Percentiles rank a stretch among this genome's conserved stretches.
These are phyloP conservation scores for Roridomyces roridus DNA, from an alignment of 768 basidiomycete genomes.

Conservation along the genomic window DNA sequence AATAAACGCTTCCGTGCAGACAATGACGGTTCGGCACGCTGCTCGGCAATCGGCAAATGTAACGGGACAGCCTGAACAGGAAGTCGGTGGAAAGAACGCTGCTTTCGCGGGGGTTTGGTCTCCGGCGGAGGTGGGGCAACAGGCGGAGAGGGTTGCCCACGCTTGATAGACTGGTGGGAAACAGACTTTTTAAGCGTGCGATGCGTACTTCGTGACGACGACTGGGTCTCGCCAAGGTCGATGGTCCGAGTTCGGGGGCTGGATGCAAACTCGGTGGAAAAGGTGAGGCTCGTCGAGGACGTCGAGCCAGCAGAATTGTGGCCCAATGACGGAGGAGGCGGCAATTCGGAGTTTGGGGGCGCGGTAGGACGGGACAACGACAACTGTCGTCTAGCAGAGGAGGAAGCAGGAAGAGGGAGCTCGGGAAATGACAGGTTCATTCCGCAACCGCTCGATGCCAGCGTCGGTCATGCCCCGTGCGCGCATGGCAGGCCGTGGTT, in stretches of 20 bases:
- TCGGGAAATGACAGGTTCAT: constrained; percentile 18
- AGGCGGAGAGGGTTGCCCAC: constrained; percentile 35
- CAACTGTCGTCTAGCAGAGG: constrained; percentile 47
- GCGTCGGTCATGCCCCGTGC: constrained; percentile 57
- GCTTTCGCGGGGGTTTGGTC: constrained; percentile 52
- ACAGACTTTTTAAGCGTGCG: constrained; percentile 57
- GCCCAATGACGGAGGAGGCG: constrained; percentile 44
- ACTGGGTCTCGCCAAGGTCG: constrained; percentile 2
- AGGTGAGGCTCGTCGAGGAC: constrained; percentile 49
- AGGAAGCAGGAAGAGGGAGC: constrained; percentile 17
- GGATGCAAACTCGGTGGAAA: constrained; percentile 34
- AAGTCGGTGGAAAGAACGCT: constrained; percentile 67
- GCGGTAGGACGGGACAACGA: constrained; percentile 54
- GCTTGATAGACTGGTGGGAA: constrained; percentile 63
- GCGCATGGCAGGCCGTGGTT: constrained; percentile 47
- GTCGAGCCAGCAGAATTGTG: constrained; percentile 18
- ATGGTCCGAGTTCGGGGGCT: constrained; percentile 5
- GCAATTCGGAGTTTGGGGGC: constrained; percentile 55
- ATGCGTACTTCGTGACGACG: constrained; percentile 25
- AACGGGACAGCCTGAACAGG: constrained; percentile 59
- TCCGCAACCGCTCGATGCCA: constrained; percentile 35
- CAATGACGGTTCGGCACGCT: constrained; percentile 31
- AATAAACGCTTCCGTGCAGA: constrained; percentile 63
- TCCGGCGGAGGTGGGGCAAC: constrained; percentile 32
- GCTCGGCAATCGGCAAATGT: constrained; percentile 40